These are phyloP conservation scores for Selaginella moellendorffii DNA, from an alignment of 75 land plant species.

Conservation along the genomic window DNA sequence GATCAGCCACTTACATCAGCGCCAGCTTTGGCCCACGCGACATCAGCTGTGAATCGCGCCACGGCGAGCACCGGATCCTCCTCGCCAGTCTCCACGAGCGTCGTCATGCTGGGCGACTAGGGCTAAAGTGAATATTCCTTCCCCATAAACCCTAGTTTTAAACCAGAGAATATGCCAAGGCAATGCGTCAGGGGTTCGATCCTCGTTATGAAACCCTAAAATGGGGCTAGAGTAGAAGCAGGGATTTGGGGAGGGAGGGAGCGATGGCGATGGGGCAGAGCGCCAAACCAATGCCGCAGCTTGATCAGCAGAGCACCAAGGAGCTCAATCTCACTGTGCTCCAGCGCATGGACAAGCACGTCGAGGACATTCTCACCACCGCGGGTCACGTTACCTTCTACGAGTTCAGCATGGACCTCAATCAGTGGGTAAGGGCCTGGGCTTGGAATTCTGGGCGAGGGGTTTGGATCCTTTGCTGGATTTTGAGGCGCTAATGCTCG, in stretches of 20 bases:
- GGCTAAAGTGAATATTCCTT: too few species aligned
- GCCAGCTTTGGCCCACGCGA: slow-evolving; percentile 89
- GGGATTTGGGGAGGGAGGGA: not conserved
- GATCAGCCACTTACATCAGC: slow-evolving; percentile 49
- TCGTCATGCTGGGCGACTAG: slow-evolving; percentile 36
- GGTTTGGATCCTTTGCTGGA: not conserved
- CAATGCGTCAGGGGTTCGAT: too few species aligned
- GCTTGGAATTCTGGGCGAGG: not conserved
- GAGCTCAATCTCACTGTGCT: slow-evolving; percentile 88
- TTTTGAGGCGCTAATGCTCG: not conserved
- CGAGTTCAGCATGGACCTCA: slow-evolving; percentile 71
- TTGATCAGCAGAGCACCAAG: slow-evolving; percentile 73
- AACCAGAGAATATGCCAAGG: not conserved
- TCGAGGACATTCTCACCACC: slow-evolving; percentile 89
- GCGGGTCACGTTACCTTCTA: slow-evolving; percentile 94
- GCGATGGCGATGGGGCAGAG: slow-evolving; percentile 37
- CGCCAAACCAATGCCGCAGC: slow-evolving; percentile 55
- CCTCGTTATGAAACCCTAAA: too few species aligned
- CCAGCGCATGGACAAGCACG: slow-evolving; percentile 74
- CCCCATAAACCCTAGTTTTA: not conserved
- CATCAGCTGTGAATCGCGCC: slow-evolving; percentile 68
- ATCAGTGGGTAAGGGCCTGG: slow-evolving; percentile 45
- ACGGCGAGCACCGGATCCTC: slow-evolving; percentile 80
- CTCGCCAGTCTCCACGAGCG: slow-evolving; percentile 75
- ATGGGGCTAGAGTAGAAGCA: too few species aligned